Base-by-base conservation (phyloP, 805 yeast species). In the Cyberlindnera lachancei region DNA sequence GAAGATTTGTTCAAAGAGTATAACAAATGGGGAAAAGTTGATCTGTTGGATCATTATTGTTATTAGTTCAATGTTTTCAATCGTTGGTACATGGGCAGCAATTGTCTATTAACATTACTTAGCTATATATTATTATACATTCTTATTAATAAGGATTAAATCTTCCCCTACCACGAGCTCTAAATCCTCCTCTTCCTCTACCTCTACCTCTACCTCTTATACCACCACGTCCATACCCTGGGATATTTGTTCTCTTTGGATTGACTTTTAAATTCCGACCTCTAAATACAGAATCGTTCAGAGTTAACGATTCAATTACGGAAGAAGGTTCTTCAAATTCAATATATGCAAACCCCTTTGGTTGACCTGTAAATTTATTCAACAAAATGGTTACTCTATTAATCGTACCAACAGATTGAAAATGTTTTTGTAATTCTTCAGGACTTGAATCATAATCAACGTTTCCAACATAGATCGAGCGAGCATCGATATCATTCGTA, bases 341-440 rank as follows among this genome's bases (percentile, higher is more conserved):
- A 40, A 86, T 68, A 55, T 84, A 86, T 2, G 95, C 95, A 59
- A 69, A 84, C 1, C 95, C 95, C 56, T 80, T 80, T 27, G 95
- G 92, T 41, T 72, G 79, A 6, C 94, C 94, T 0, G 92, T 76
- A 45, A 61, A 57, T 55, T 77, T 79, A 58, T 85, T 83, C 35
- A 72, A 64, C 54, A 80, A 59, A 29, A 86, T 84, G 4, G 92
- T 84, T 21, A 85, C 86, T 46, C 95, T 69, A 50, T 81, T 78
- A 33, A 86, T 81, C 6, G 73, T 66, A 1, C 95, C 95, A 29
- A 75, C 75, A 4, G 69, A 52, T 33, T 74, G 68, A 56, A 85
- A 86, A 46, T 75, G 82, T 38, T 75, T 68, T 46, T 83, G 90
- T 23, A 86, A 64, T 45, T 85, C 94, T 44, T 78, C 78, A 17